Evolutionary conservation across 1,139 yeast genomes (phyloP), one percentile per base, ranked within the genome.

Genomic region (Pneumocystis sp.): DNA sequence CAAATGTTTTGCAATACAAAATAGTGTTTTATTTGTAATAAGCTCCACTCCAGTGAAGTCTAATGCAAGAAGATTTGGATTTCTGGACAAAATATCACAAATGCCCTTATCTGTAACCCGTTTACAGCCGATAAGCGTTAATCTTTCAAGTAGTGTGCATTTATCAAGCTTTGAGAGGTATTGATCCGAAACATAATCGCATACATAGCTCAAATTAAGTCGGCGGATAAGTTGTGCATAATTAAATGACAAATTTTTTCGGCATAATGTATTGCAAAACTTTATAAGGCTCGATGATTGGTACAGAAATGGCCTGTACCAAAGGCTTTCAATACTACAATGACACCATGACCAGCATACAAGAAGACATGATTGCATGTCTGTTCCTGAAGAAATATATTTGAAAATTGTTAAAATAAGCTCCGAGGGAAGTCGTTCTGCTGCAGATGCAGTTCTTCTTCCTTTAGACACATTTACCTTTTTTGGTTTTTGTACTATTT

Each of bases 291-390:
- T 64, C 40, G 63, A 59, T 25, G 66, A 64, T 44, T 59, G 63
- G 81, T 87, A 77, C 83, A 86, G 68, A 34, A 85, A 86, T 1
- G 97, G 97, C 68, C 97, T 82, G 73, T 89, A 88, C 95, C 97
- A 91, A 59, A 91, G 78, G 65, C 87, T 80, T 72, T 89, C 96
- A 19, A 90, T 84, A 29, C 89, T 85, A 63, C 89, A 78, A 69
- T 84, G 83, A 40, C 91, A 89, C 87, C 96, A 90, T 69, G 85
- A 82, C 70, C 83, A 83, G 74, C 96, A 90, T 10, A 90, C 95
- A 1, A 90, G 80, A 68, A 89, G 77, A 60, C 89, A 78, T 17
- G 85, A 79, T 67, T 84, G 84, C 70, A 87, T 79, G 73, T 90
- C 96, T 1, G 78, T 72, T 68, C 81, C 82, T 63, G 86, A 79